Evolutionary conservation across 345 rosid species (phyloP).

Genomic region (Pistacia atlantica): DNA sequence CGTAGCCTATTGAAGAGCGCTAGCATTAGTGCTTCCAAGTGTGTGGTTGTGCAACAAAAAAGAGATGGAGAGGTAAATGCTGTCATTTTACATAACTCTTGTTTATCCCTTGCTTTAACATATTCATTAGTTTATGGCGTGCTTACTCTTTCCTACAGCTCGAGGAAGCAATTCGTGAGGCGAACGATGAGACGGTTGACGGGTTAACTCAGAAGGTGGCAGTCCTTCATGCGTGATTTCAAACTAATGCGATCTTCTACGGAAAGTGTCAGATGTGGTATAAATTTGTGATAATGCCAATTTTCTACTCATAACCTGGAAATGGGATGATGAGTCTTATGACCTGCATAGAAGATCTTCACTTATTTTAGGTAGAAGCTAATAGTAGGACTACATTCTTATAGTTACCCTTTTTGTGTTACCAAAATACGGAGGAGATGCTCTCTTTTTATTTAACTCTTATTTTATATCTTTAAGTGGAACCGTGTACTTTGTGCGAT

Average conservation of each 20-base stretch:
- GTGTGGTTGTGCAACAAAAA: slow-evolving; percentile 58
- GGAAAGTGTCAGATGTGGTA: slow-evolving; percentile 10
- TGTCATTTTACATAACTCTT: not conserved
- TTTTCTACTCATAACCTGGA: slow-evolving; percentile 1
- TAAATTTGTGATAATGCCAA: not conserved
- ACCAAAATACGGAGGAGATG: not conserved
- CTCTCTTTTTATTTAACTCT: not conserved
- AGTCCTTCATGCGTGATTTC: slow-evolving; percentile 49
- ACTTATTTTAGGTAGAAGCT: slow-evolving; percentile 20
- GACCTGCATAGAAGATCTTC: slow-evolving; percentile 12
- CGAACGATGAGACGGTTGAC: slow-evolving; percentile 44
- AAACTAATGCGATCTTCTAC: not conserved
- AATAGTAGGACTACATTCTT: slow-evolving; percentile 14
- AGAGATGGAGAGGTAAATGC: slow-evolving; percentile 52
- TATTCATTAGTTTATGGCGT: not conserved
- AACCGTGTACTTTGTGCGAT: slow-evolving; percentile 9
- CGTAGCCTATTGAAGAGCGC: slow-evolving; percentile 89
- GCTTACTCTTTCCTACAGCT: slow-evolving; percentile 27
- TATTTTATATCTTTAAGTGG: slow-evolving; percentile 3
- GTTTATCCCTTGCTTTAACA: not conserved
- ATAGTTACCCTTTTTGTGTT: slow-evolving; percentile 11
- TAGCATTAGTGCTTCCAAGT: slow-evolving; percentile 94
- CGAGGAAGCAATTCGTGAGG: slow-evolving; percentile 53
- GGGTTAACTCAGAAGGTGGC: slow-evolving; percentile 60
- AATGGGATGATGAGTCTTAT: slow-evolving; percentile 11